Evolutionary conservation across 23 red algal genomes (phyloP), one percentile per base, ranked within the genome.

Genomic region (Gracilaria gracilis): DNA sequence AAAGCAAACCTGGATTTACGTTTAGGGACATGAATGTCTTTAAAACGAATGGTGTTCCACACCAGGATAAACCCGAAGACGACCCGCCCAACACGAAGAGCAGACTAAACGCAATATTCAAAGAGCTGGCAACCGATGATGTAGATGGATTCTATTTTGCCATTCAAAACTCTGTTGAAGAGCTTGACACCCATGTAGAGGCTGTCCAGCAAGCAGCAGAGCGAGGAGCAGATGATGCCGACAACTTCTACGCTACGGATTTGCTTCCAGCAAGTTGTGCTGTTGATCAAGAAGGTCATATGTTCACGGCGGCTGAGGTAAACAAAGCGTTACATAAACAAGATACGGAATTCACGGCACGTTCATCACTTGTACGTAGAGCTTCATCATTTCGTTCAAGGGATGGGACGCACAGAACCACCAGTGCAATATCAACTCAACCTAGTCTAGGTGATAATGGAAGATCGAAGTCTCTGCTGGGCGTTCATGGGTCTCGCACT

Each of bases 221-320:
- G 42, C 38, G 72, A 31, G 36, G 38, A 14, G 23, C 23, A 15
- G 21, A 77, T 50, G 72, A 50, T 51, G 6, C 39, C 12, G 72
- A 77, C 27, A 42, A 77, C 40, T 77, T 77, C 38, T 31, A 77
- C 31, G 39, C 72, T 8, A 77, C 39, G 11, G 72, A 77, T 20
- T 7, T 49, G 0, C 72, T 50, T 77, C 72, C 72, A 46, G 72
- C 72, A 8, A 51, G 39, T 77, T 77, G 39, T 50, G 39, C 42
- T 25, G 72, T 50, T 49, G 72, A 77, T 50, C 40, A 49, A 34
- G 81, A 64, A 24, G 64, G 81, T 36, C 81, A 85, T 61, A 69
- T 85, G 59, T 85, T 85, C 39, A 85, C 81, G 65, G 81, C 81
- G 34, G 81, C 81, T 44, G 81, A 85, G 42, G 81, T 85, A 61